Evolutionary conservation across 768 basidiomycete genomes (phyloP), one percentile per base, ranked within the genome.

Genomic region (Tulasnella calospora): DNA sequence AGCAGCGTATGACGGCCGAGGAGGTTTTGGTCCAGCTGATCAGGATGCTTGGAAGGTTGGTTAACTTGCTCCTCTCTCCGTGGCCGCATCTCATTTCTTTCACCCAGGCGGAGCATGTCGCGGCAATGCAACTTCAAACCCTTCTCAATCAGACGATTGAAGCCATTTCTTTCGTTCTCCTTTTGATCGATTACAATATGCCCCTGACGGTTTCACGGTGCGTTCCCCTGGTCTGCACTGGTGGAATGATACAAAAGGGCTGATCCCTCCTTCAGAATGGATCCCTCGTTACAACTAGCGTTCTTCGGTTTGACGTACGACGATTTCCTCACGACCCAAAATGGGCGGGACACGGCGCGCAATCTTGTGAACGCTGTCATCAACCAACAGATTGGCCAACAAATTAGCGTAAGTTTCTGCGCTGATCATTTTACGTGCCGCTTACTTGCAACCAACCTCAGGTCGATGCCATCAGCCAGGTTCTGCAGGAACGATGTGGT

Each of bases 381-480:
- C 81, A 94, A 99, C 84, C 95, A 97, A 83, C 98, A 99, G 83
- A 99, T 99, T 81, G 94, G 94, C 30, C 95, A 97, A 83, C 96
- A 99, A 83, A 94, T 96, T 74, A 95, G 94, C 81, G 96, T 96
- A 84, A 81, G 93, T 84, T 19, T 30, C 8, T 44, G 2, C 21
- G 17, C 67, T 8, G 33, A 19, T 44, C 10, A 35, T 13, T n/a
- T 78, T 73, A 73, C 27, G 76, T 38, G 38, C 23, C 69, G 33
- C 27, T 40, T 46, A 23, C 27, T 27, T 69, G 46, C 19, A 21
- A 47, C 47, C 77, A 51, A 51, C 35, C 30, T 40, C 78, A 97
- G 96, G 94, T 99, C 80, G 98, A 99, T 84, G 94, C 95, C 8
- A 94, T 99, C 84, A 97, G 95, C 83, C 96, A 98, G 82, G 91